Evolutionary conservation across 2,329 filamentous ascomycete genomes (phyloP).

Genomic region (Zasmidium angulare): DNA sequence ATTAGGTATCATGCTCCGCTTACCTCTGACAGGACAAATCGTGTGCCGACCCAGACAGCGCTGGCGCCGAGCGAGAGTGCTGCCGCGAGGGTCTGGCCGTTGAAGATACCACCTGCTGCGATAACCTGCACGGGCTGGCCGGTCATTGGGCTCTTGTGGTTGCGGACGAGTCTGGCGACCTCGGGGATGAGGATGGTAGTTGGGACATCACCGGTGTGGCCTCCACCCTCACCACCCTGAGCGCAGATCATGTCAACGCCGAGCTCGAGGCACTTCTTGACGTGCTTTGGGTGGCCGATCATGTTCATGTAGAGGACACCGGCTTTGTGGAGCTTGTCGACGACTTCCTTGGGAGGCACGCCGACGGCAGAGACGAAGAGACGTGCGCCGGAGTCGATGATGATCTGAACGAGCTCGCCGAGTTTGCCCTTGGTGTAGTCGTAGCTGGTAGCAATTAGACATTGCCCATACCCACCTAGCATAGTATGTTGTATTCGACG

Average conservation of each 20-base stretch:
- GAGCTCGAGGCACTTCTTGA: slow-evolving; percentile 88
- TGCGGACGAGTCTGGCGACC: slow-evolving; percentile 77
- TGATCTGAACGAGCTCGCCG: slow-evolving; percentile 81
- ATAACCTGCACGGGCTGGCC: slow-evolving; percentile 86
- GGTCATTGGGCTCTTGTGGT: slow-evolving; percentile 81
- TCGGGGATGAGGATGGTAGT: slow-evolving; percentile 90
- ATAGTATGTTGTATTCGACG: slow-evolving; percentile 15
- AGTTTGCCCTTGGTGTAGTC: slow-evolving; percentile 99
- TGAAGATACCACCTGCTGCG: slow-evolving; percentile 91
- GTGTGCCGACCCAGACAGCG: slow-evolving; percentile 94
- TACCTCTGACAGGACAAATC: slow-evolving; percentile 81
- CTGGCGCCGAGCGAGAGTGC: slow-evolving; percentile 88
- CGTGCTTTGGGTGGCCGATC: slow-evolving; percentile 99
- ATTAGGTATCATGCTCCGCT: too few species aligned
- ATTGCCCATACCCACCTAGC: slow-evolving; percentile 8
- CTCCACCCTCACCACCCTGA: slow-evolving; percentile 95
- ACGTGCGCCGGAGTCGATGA: slow-evolving; percentile 87
- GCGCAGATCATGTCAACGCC: slow-evolving; percentile 97
- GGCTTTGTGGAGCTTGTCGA: slow-evolving; percentile 83
- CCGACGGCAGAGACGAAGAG: slow-evolving; percentile 97
- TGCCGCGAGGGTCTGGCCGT: slow-evolving; percentile 85
- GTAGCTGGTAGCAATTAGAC: slow-evolving; percentile 62
- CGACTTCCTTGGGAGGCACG: slow-evolving; percentile 81
- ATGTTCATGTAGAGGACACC: slow-evolving; percentile 99
- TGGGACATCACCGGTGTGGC: slow-evolving; percentile 75